A percentile compares a stretch with the other conserved stretches of the same genome.
Conservation (phyloP, 2,329 filamentous ascomycete species). For the Diplodia scrobiculata region DNA sequence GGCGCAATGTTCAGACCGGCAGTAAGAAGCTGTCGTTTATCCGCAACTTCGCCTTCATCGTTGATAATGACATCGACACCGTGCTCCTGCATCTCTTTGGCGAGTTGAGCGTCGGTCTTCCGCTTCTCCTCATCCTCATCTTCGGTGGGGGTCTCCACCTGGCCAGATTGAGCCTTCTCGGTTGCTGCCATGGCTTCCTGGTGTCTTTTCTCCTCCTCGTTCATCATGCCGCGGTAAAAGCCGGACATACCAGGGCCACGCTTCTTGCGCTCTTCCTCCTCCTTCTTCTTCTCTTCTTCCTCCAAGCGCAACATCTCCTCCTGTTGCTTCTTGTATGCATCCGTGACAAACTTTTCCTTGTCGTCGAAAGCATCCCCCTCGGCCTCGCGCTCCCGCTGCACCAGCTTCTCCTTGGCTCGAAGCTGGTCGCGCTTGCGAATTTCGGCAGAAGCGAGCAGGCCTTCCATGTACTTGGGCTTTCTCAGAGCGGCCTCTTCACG, state of each 20-base stretch:
- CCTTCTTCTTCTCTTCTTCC: slow-evolving; percentile 67
- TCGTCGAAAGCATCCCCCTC: slow-evolving; percentile 80
- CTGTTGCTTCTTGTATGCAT: slow-evolving; percentile 78
- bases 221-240: slow-evolving; percentile 75
- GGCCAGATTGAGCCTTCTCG: slow-evolving; percentile 42
- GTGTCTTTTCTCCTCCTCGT: slow-evolving; percentile 70
- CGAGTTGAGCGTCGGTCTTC: slow-evolving; percentile 65
- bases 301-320: slow-evolving; percentile 71
- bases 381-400: slow-evolving; percentile 74
- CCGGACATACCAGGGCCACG: slow-evolving; percentile 71
- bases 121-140: slow-evolving; percentile 47
- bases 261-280: slow-evolving; percentile 68
- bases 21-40: slow-evolving; percentile 76
- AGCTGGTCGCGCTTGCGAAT: slow-evolving; percentile 75
- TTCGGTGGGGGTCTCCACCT: slow-evolving; percentile 38
- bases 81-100: slow-evolving; percentile 66
- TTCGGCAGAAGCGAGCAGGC: slow-evolving; percentile 71
- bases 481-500: slow-evolving; percentile 60
- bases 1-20: slow-evolving; percentile 73
- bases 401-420: slow-evolving; percentile 77
- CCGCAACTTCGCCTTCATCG: slow-evolving; percentile 79
- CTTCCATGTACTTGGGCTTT: slow-evolving; percentile 77
- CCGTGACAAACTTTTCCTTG: slow-evolving; percentile 85
- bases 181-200: slow-evolving; percentile 69
- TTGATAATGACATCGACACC: slow-evolving; percentile 69